Evolutionary conservation across 768 basidiomycete species (phyloP).

Genomic region (Tylopilus sp.): DNA sequence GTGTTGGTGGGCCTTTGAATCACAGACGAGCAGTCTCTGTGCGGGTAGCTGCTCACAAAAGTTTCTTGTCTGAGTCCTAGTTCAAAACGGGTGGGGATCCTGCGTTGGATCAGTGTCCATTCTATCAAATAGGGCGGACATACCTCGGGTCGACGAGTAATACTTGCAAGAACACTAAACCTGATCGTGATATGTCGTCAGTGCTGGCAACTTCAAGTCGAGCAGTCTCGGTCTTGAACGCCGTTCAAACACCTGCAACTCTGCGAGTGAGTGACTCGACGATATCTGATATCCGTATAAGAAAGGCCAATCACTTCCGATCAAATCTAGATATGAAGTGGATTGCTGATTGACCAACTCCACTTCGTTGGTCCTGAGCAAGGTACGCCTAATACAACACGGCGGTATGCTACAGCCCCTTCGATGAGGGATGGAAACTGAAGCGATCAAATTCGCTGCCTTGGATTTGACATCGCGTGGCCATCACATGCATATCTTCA

Average conservation of each 20-base stretch:
- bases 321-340: constrained; percentile 1
- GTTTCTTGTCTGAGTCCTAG: not conserved
- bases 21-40: not conserved
- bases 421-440: not conserved
- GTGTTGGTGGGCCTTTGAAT: not conserved
- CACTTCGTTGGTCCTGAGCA: not conserved
- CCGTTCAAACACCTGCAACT: not conserved
- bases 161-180: too few relatives aligned
- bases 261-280: not conserved
- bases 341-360: not conserved
- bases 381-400: not conserved
- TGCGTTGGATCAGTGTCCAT: not conserved
- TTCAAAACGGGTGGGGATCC: not conserved
- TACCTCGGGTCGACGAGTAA: too few relatives aligned
- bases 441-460: not conserved
- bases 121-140: not conserved
- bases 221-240: not conserved
- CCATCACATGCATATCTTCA: not conserved
- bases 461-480: not conserved
- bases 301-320: not conserved
- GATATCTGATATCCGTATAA: not conserved
- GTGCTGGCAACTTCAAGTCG: too few relatives aligned
- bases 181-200: not conserved
- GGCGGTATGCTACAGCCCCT: not conserved
- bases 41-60: not conserved